Percentiles rank a stretch among this genome's conserved stretches.
These are phyloP conservation scores for Cucurbita argyrosperma DNA, from an alignment of 306 rosid species.

Conservation along the genomic window DNA sequence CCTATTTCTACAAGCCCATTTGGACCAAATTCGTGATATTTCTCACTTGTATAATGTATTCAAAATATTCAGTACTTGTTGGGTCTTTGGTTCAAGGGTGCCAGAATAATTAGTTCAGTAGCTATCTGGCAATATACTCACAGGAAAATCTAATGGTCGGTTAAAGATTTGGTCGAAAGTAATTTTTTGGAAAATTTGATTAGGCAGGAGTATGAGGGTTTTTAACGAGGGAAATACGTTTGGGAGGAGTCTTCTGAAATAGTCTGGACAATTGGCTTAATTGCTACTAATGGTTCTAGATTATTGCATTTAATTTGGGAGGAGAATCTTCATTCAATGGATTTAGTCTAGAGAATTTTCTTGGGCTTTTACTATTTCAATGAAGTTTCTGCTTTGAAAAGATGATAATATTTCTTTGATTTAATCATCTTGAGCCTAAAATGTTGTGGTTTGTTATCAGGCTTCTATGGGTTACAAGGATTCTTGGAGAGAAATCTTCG, in stretches of 20 bases:
- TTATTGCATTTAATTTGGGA: neutral
- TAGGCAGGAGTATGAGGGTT: neutral
- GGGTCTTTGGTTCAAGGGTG: neutral
- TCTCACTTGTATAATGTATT: neutral
- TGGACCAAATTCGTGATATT: no score
- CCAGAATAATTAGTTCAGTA: neutral
- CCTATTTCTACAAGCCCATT: neutral
- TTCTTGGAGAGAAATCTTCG: conserved; percentile 84
- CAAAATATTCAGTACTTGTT: neutral
- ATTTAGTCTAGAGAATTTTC: neutral
- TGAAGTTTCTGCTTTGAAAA: neutral
- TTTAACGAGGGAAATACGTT: neutral
- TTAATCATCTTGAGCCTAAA: neutral
- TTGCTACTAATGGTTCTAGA: neutral
- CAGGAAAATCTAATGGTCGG: neutral
- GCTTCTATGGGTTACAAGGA: conserved; percentile 56
- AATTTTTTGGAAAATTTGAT: neutral
- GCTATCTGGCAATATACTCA: neutral
- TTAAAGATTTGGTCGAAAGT: neutral
- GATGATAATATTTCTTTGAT: neutral
- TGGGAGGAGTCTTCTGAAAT: neutral
- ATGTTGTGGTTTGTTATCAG: conserved; percentile 27
- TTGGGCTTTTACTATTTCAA: neutral
- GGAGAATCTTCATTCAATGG: neutral
- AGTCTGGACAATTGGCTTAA: neutral